These are phyloP conservation scores for Cladosporium oxysporum DNA, from an alignment of 2,329 filamentous ascomycete genomes.

Conservation along the genomic window DNA sequence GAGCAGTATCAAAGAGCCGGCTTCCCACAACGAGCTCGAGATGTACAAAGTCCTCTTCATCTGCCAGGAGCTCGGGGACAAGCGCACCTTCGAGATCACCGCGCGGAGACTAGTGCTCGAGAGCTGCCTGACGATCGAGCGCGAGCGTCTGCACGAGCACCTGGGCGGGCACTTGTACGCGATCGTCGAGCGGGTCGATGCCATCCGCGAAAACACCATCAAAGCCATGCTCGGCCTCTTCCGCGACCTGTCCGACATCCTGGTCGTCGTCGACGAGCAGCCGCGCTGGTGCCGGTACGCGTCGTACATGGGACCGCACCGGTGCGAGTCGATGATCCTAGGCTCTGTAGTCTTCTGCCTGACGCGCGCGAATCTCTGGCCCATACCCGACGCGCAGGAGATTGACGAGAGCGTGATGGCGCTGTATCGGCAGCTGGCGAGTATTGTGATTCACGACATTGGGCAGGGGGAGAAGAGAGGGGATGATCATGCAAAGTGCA, in stretches of 20 bases:
- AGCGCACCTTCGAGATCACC: slow-evolving; percentile 11
- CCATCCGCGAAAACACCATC: slow-evolving; percentile 9
- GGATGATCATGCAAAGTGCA: slow-evolving; percentile 21
- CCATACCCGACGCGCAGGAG: slow-evolving; percentile 20
- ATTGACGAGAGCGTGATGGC: slow-evolving; percentile 19
- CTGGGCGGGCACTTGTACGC: not conserved
- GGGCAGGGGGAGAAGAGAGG: slow-evolving; percentile 20
- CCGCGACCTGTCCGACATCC: slow-evolving; percentile 19
- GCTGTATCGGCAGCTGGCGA: slow-evolving; percentile 18
- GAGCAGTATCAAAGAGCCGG: not conserved
- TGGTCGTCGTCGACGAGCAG: slow-evolving; percentile 21
- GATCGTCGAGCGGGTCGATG: not conserved
- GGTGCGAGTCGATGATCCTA: slow-evolving; percentile 43
- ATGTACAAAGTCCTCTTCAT: slow-evolving; percentile 23
- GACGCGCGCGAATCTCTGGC: slow-evolving; percentile 38
- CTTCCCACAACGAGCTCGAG: slow-evolving; percentile 10
- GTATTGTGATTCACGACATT: slow-evolving; percentile 24
- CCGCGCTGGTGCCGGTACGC: slow-evolving; percentile 40
- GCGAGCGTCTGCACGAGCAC: not conserved
- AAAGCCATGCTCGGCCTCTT: slow-evolving; percentile 20
- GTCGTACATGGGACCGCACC: slow-evolving; percentile 39
- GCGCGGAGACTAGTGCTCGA: slow-evolving; percentile 13
- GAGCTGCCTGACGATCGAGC: not conserved
- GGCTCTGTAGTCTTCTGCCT: slow-evolving; percentile 41
- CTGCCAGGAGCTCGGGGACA: slow-evolving; percentile 18